Evolutionary conservation across 2,329 filamentous ascomycete species (phyloP).

Genomic region (Diaporthe caulivora): DNA sequence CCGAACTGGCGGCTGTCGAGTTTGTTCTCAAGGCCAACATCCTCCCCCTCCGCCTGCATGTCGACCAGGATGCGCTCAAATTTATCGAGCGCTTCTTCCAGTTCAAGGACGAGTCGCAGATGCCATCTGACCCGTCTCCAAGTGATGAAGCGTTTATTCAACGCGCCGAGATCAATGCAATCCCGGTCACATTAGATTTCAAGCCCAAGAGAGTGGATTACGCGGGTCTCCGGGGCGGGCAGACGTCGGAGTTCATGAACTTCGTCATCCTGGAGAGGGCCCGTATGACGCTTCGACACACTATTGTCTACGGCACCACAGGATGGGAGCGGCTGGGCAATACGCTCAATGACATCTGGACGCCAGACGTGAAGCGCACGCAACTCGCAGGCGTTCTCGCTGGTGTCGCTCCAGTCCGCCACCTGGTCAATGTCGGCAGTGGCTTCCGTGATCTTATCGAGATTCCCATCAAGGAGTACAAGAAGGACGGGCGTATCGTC

Average conservation of each 20-base stretch:
- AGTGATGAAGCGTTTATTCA: conserved; percentile 89
- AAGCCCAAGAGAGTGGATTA: conserved; percentile 99
- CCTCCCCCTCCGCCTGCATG: conserved; percentile 88
- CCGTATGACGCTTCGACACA: conserved; percentile 86
- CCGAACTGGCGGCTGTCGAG: conserved; percentile 87
- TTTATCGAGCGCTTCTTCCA: conserved; percentile 98
- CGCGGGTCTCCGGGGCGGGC: conserved; percentile 88
- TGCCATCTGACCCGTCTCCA: conserved; percentile 66
- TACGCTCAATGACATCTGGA: conserved; percentile 96
- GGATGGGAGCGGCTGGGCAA: conserved; percentile 93
- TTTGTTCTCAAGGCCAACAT: conserved; percentile 85
- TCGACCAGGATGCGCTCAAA: conserved; percentile 96
- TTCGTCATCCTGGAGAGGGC: conserved; percentile 93
- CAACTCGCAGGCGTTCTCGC: conserved; percentile 91
- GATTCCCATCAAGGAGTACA: conserved; percentile 91
- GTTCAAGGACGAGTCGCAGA: conserved; percentile 84
- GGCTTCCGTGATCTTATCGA: conserved; percentile 89
- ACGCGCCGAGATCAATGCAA: conserved; percentile 85
- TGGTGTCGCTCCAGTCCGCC: conserved; percentile 89
- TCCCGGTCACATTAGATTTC: conserved; percentile 90
- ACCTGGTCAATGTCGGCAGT: conserved; percentile 89
- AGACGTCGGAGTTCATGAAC: conserved; percentile 99
- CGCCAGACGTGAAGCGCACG: conserved; percentile 88
- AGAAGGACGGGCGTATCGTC: conserved; percentile 91
- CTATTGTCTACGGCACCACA: conserved; percentile 91